phyloP scores from a whole-genome alignment of 2,329 filamentous ascomycete species.

The Clarireedia paspali region DNA sequence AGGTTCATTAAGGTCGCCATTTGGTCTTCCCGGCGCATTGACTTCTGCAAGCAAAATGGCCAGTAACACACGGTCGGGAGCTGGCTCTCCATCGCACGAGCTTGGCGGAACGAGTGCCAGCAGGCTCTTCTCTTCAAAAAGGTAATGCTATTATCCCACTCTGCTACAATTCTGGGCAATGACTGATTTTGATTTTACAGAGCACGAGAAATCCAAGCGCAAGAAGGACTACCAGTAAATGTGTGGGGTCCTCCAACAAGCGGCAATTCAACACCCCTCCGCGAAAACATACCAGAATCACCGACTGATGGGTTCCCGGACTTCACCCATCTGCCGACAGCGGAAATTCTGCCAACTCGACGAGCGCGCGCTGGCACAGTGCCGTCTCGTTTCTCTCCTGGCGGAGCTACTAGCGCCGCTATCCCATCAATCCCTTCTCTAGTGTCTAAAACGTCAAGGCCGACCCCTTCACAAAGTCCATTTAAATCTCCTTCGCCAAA shows the following conservation, averaged over 20 bases:
- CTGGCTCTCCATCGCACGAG: slow-evolving; percentile 95
- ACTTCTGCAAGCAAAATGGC: slow-evolving; percentile 52
- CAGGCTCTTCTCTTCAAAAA: slow-evolving; percentile 85
- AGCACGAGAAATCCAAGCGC: slow-evolving; percentile 92
- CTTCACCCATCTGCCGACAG: slow-evolving; percentile 64
- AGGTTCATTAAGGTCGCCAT: slow-evolving; percentile 59
- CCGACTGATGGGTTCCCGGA: slow-evolving; percentile 94
- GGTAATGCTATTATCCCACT: slow-evolving; percentile 45
- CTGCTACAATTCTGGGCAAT: background rate
- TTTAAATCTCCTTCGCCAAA: slow-evolving; percentile 64
- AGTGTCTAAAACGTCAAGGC: slow-evolving; percentile 71
- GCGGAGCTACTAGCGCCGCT: slow-evolving; percentile 51
- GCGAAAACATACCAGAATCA: slow-evolving; percentile 95
- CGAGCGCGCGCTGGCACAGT: slow-evolving; percentile 89
- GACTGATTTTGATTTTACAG: slow-evolving; percentile 37
- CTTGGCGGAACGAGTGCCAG: slow-evolving; percentile 44
- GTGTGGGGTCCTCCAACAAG: slow-evolving; percentile 95
- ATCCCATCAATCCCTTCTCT: slow-evolving; percentile 39
- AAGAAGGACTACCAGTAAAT: slow-evolving; percentile 73
- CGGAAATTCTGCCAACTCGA: slow-evolving; percentile 57
- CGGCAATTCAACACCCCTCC: slow-evolving; percentile 89
- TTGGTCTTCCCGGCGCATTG: slow-evolving; percentile 59
- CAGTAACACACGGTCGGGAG: slow-evolving; percentile 63
- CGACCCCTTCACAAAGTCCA: slow-evolving; percentile 79
- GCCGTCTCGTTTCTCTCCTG: slow-evolving; percentile 86